These are phyloP conservation scores for Paraleonurus japonicus DNA, from an alignment of 257 asterid genomes.

Conservation along the genomic window DNA sequence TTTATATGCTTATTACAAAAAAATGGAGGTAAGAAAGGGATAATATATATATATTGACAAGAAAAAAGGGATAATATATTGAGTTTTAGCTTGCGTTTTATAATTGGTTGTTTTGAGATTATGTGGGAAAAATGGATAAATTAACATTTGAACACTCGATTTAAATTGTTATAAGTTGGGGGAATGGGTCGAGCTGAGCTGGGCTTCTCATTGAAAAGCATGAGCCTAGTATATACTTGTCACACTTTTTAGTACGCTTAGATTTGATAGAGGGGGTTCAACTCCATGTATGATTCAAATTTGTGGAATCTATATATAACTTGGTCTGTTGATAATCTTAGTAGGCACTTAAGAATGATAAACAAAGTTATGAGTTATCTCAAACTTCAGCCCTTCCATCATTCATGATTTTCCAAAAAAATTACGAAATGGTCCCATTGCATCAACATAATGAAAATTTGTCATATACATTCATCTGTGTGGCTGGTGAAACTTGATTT, in stretches of 20 bases:
- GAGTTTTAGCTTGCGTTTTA: not conserved
- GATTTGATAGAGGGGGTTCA: too few relatives aligned
- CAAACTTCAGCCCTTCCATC: not conserved
- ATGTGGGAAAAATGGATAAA: not conserved
- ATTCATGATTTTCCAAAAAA: not conserved
- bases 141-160: not conserved
- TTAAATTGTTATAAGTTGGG: not conserved
- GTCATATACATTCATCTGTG: not conserved
- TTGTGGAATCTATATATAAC: too few relatives aligned
- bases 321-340: not conserved
- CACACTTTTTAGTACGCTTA: too few relatives aligned
- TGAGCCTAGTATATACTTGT: too few relatives aligned
- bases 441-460: not conserved
- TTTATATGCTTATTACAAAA: constrained; percentile 50
- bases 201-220: too few relatives aligned
- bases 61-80: not conserved
- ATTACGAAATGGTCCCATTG: not conserved
- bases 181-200: too few relatives aligned
- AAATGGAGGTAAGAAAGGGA: constrained; percentile 50
- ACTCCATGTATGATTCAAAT: too few relatives aligned
- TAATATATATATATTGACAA: too few relatives aligned
- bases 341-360: not conserved
- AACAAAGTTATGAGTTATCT: not conserved
- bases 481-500: not conserved
- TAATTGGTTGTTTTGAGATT: not conserved